These are phyloP conservation scores for Bigelowiella natans DNA, from an alignment of 78 protist species.

Conservation along the genomic window DNA sequence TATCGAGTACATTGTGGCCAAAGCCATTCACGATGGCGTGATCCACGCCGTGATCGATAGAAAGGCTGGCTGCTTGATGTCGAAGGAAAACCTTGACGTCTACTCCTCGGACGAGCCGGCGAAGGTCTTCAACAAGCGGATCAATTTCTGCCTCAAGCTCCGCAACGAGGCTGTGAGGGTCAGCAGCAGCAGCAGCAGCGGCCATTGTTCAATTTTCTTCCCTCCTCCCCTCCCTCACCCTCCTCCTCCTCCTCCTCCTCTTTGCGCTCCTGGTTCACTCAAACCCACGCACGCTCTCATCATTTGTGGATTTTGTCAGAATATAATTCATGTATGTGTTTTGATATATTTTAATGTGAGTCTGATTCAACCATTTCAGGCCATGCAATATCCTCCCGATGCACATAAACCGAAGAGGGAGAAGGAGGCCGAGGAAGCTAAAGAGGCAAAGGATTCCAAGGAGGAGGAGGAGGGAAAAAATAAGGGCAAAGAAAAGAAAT, in stretches of 20 bases:
- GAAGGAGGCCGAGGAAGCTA: not conserved
- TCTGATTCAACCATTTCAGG: too few species aligned
- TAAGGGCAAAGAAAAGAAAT: not conserved
- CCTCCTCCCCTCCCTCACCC: too few species aligned
- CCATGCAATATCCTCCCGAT: not conserved
- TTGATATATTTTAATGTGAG: too few species aligned
- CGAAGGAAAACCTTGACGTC: not conserved
- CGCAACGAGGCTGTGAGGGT: not conserved
- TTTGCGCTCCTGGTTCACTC: too few species aligned
- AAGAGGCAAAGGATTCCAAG: not conserved
- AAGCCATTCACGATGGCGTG: conserved; percentile 12
- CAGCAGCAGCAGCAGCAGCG: too few species aligned
- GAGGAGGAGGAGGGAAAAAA: not conserved
- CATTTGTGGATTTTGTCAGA: too few species aligned
- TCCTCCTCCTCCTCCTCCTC: too few species aligned
- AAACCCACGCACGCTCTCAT: too few species aligned
- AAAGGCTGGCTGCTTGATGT: not conserved
- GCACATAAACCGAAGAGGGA: not conserved
- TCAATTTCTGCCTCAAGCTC: not conserved
- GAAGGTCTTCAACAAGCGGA: not conserved
- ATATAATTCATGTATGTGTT: too few species aligned
- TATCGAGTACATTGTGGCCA: conserved; percentile 6
- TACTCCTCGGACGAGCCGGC: not conserved
- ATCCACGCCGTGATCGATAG: not conserved
- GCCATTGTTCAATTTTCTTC: too few species aligned